Base-by-base conservation (phyloP, 1,139 yeast genomes). In the Yamadazyma sp. region DNA sequence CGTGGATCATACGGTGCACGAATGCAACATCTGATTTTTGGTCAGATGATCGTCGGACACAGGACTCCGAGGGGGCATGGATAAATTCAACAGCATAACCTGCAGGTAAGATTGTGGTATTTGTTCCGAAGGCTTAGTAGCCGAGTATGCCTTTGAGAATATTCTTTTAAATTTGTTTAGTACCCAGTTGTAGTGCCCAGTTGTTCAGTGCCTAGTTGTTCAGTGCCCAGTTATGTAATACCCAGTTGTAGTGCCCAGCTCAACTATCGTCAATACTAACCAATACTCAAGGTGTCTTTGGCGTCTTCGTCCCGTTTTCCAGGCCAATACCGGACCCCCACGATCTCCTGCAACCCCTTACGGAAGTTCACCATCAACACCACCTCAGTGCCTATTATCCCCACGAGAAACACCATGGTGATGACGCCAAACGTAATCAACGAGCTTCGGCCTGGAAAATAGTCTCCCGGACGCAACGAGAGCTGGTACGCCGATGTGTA, bases 391-490 rank as follows among this genome's bases (percentile, higher is more conserved):
- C 53, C 56, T 2, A 73, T 57, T 2, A 78, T 69, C 7, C 62
- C 48, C 3, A 64, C 32, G 32, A 76, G 52, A 25, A 76, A 56
- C 1, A 68, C 52, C 16, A 73, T 49, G 1, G 80, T 73, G 27
- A 76, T 56, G 2, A 65, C 69, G 1, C 79, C 80, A 53, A 76
- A 76, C 0, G 70, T 57, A 4, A 76, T 61, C 33, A 76, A 55
- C 7, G 80, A 71, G 38, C 67, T 72, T 27, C 78, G 53, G 2
- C 80, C 77, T 1, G 78, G 71, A 40, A 70, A 61, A 51, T 75
- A 75, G 27, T 54, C 51, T 3, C 67, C 78, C 1, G 62, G 61
- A 0, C 7, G 28, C 7, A 58, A 27, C 1, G 52, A 48, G 3
- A 51, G 34, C 17, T 46, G 46, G 41, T 51, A 58, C 7, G 62